phyloP scores from a whole-genome alignment of 805 yeast species.

The Hyphopichia homilentoma region DNA sequence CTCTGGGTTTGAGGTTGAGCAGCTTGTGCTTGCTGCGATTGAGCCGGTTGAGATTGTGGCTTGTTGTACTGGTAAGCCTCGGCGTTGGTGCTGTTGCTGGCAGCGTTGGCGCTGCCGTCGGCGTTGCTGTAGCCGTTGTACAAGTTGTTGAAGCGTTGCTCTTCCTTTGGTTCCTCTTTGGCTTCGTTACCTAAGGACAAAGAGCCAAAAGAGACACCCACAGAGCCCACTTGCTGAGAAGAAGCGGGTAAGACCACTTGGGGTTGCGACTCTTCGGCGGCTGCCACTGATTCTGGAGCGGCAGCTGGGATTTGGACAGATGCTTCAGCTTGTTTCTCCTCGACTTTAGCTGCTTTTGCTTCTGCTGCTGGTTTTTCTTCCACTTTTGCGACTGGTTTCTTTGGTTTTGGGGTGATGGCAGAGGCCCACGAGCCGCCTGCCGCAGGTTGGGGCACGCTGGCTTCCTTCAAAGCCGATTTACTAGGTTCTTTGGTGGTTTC shows the following conservation, averaged over 20 bases:
- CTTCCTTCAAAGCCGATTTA: conserved; percentile 24
- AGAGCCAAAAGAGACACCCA: conserved; percentile 64
- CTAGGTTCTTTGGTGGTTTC: conserved; percentile 16
- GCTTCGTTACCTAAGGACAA: conserved; percentile 46
- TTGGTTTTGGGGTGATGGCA: conserved; percentile 48
- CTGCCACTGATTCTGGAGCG: conserved; percentile 10
- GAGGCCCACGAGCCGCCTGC: conserved; percentile 69
- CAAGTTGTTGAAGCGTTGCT: conserved; percentile 5
- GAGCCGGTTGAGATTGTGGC: no score
- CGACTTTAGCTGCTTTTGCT: conserved; percentile 43
- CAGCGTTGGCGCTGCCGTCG: conserved; percentile 19
- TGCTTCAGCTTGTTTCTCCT: conserved; percentile 27
- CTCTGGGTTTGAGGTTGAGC: conserved; percentile 11
- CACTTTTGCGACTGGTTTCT: conserved; percentile 46
- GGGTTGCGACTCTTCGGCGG: conserved; percentile 27
- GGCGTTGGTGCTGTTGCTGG: conserved; percentile 19
- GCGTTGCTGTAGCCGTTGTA: conserved; percentile 14
- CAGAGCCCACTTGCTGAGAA: conserved; percentile 42
- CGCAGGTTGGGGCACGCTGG: conserved; percentile 47
- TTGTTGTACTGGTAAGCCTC: conserved; percentile 20
- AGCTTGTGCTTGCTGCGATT: conserved; percentile 12
- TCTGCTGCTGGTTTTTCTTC: conserved; percentile 48
- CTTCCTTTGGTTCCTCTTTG: conserved; percentile 16
- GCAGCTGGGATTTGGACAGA: conserved; percentile 15
- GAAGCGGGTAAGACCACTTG: conserved; percentile 52